phyloP scores from a whole-genome alignment of 2,329 filamentous ascomycete genomes.

The Thyridium curvatum region DNA sequence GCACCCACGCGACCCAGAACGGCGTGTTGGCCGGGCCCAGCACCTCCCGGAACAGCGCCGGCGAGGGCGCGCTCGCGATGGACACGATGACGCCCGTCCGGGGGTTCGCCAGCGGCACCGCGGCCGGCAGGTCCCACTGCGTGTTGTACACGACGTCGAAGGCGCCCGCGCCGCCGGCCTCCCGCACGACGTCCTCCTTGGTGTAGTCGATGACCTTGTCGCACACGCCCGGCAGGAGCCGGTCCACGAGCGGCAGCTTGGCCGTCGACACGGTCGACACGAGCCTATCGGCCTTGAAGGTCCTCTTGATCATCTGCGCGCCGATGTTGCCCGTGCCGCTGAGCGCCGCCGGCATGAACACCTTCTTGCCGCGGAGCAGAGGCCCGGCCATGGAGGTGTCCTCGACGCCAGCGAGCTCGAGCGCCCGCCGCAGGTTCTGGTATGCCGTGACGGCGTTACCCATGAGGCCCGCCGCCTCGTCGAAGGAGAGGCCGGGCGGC shows the following conservation, averaged over 20 bases:
- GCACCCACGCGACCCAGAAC: slow-evolving; percentile 23
- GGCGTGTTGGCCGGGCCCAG: slow-evolving; percentile 21
- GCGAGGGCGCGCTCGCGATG: slow-evolving; percentile 29
- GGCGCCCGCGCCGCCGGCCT: slow-evolving; percentile 27
- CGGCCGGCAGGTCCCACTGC: slow-evolving; percentile 27
- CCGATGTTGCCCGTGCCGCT: slow-evolving; percentile 38
- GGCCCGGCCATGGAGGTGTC: slow-evolving; percentile 10
- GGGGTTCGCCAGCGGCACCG: slow-evolving; percentile 31
- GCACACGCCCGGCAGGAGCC: slow-evolving; percentile 33
- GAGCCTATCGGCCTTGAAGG: slow-evolving; percentile 38
- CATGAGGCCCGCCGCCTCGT: slow-evolving; percentile 21
- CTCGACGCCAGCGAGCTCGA: slow-evolving; percentile 24
- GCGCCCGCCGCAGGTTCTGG: slow-evolving; percentile 33
- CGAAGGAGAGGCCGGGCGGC: slow-evolving; percentile 17
- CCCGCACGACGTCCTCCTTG: slow-evolving; percentile 26
- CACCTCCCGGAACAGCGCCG: slow-evolving; percentile 18
- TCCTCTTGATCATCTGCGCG: slow-evolving; percentile 43
- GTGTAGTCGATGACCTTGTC: slow-evolving; percentile 48
- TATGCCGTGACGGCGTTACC: slow-evolving; percentile 33
- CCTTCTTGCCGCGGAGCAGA: slow-evolving; percentile 40
- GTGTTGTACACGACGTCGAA: slow-evolving; percentile 48
- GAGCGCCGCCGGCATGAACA: slow-evolving; percentile 43
- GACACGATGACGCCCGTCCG: slow-evolving; percentile 31
- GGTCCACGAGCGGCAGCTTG: slow-evolving; percentile 39
- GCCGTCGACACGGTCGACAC: slow-evolving; percentile 46